phyloP scores from a whole-genome alignment of 768 basidiomycete species.

The Trametes cubensis region DNA sequence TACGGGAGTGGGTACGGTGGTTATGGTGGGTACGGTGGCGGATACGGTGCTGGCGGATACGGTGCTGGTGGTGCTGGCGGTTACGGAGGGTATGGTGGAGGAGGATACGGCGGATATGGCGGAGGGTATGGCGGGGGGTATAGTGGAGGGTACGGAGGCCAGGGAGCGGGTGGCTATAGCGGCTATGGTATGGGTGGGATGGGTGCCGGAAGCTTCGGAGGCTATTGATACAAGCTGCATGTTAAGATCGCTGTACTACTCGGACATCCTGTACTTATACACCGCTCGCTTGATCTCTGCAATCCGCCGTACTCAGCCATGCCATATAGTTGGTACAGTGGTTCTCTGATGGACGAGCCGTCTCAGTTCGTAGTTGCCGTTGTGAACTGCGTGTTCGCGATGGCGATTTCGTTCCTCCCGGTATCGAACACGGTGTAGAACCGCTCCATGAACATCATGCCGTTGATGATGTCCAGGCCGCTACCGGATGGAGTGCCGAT shows the following conservation, averaged over 20 bases:
- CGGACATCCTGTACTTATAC: too few relatives aligned
- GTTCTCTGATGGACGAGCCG: too few relatives aligned
- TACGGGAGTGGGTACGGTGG: neutral
- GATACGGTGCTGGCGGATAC: neutral
- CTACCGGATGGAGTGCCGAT: constrained; percentile 29
- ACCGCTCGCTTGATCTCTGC: too few relatives aligned
- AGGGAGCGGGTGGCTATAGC: neutral
- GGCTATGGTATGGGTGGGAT: neutral
- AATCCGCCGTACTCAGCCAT: too few relatives aligned
- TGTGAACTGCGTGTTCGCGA: constrained; percentile 41
- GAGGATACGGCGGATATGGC: neutral
- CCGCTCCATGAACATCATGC: constrained; percentile 38
- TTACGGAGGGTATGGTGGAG: neutral
- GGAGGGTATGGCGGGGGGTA: too few relatives aligned
- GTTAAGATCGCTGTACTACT: too few relatives aligned
- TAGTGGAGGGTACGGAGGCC: constrained; percentile 2
- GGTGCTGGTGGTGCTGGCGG: neutral
- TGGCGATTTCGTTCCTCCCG: constrained; percentile 35
- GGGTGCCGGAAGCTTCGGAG: too few relatives aligned
- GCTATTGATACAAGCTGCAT: too few relatives aligned
- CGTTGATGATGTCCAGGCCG: constrained; percentile 41
- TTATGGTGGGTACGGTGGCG: constrained; percentile 1
- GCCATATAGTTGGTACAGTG: too few relatives aligned
- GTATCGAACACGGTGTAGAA: constrained; percentile 41
- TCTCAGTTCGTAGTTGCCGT: constrained; percentile 32